A percentile compares a stretch with the other conserved stretches of the same genome.
phyloP scores from a whole-genome alignment of 352 stramenopile genomes.

The Phytophthora capsici region DNA sequence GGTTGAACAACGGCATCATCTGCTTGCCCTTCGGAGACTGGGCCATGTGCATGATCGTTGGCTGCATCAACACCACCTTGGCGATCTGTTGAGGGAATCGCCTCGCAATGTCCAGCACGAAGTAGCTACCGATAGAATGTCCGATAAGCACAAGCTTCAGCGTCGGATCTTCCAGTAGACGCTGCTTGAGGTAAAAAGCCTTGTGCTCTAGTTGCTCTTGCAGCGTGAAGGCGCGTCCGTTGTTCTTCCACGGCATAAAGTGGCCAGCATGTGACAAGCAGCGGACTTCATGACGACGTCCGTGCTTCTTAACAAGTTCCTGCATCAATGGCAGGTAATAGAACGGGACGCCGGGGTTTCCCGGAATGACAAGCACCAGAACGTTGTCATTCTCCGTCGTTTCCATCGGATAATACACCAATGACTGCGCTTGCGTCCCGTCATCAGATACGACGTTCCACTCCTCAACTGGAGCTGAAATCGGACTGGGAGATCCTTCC shows the following conservation, averaged over 20 bases:
- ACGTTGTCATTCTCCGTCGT: conserved; percentile 29
- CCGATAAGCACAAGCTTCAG: conserved; percentile 62
- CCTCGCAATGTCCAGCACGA: conserved; percentile 59
- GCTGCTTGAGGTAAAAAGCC: conserved; percentile 46
- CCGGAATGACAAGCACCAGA: conserved; percentile 68
- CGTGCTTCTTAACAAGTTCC: conserved; percentile 44
- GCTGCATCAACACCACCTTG: conserved; percentile 77
- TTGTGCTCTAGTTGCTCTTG: conserved; percentile 70
- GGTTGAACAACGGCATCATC: conserved; percentile 59
- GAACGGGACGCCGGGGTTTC: conserved; percentile 69
- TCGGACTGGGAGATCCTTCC: conserved; percentile 12
- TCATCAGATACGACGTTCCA: conserved; percentile 55
- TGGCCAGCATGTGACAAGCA: conserved; percentile 67
- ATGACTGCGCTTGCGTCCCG: conserved; percentile 48
- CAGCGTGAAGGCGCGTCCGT: conserved; percentile 53
- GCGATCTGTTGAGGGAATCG: conserved; percentile 59
- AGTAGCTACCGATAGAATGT: conserved; percentile 71
- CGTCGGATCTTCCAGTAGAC: conserved; percentile 51
- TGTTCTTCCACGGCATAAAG: conserved; percentile 74
- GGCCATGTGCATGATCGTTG: conserved; percentile 70
- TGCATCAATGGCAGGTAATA: conserved; percentile 78
- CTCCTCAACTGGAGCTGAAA: conserved; percentile 42
- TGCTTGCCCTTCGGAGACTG: conserved; percentile 47
- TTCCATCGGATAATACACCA: conserved; percentile 50
- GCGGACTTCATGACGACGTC: conserved; percentile 56